Conservation (phyloP, 345 rosid genomes). For the Salix viminalis region DNA sequence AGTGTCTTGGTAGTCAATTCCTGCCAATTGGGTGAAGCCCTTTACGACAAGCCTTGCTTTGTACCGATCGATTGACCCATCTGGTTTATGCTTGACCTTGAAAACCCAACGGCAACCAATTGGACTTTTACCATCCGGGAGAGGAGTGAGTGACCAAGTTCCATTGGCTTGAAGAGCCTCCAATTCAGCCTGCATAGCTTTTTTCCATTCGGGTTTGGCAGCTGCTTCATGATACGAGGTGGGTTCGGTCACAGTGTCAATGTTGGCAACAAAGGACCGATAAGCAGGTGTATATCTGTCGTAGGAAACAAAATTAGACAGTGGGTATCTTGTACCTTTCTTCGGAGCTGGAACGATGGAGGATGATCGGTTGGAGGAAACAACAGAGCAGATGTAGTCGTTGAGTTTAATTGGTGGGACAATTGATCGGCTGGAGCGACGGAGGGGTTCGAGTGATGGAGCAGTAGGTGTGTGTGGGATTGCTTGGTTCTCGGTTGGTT, state of each 20-base stretch:
- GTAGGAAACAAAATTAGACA: constrained; percentile 1
- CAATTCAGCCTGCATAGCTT: background rate
- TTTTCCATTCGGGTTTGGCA: background rate
- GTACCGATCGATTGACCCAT: background rate
- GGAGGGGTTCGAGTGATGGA: background rate
- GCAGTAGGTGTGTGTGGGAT: background rate
- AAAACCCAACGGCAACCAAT: background rate
- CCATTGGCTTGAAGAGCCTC: background rate
- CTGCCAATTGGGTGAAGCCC: background rate
- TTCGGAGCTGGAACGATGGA: background rate
- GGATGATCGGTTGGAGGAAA: background rate
- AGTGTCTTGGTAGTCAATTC: background rate
- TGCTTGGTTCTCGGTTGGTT: too few species aligned
- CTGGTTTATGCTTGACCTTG: background rate
- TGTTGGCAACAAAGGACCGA: background rate
- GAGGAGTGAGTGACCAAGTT: background rate
- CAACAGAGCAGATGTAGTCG: background rate
- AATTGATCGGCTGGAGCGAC: background rate
- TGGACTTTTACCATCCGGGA: background rate
- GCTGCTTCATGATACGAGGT: background rate
- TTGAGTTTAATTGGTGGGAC: background rate
- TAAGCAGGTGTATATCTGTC: background rate
- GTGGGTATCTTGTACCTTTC: constrained; percentile 7
- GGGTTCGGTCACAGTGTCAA: background rate
- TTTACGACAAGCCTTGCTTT: background rate